Evolutionary conservation across 371 early-diverging fungal genomes (phyloP), one percentile per base, ranked within the genome.

Genomic region (Mortierella sp.): DNA sequence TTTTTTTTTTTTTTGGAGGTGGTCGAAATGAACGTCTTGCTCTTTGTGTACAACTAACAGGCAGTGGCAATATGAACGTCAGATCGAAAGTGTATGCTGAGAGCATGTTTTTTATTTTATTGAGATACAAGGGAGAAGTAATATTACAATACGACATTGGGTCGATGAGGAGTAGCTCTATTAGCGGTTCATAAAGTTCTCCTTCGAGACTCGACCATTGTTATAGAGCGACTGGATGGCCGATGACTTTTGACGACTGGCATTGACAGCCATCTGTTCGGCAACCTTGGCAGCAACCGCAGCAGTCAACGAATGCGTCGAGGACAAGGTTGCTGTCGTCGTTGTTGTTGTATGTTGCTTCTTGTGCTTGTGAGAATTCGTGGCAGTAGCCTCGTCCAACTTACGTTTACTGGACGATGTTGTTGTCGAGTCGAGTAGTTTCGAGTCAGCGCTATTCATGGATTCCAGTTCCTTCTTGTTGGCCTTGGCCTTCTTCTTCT

Each of bases 261-360:
- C 86, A 58, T 89, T 91, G 46, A 81, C 89, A 14, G 91, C 90
- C 63, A 92, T 87, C n/a, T 92, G 92, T 74, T 91, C 88, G 4
- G 90, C 88, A 1, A 93, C 91, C 60, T 90, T 91, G 80, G 88
- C 88, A 76, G 91, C 88, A 1, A 91, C 91, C 11, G 90, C 91
- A 16, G 92, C 88, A 1, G 92, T 90, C 24, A 91, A 81, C 3
- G 90, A 80, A 38, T 80, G 83, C 5, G 83, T 83, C 46, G 82
- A 63, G 7, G 83, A 79, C 41, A 58, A 70, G 3, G 60, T 35
- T 72, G 73, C 60, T 27, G 51, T 48, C 46, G 46, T 43, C 38
- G 44, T 79, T 4, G 76, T 73, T 12, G 75, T 32, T 24, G 70
- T 32, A 51, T 79, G 83, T 24, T 77, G 84, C 49, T 78, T 84